Conservation (phyloP, 805 yeast species). For the Ogataea angusta region DNA sequence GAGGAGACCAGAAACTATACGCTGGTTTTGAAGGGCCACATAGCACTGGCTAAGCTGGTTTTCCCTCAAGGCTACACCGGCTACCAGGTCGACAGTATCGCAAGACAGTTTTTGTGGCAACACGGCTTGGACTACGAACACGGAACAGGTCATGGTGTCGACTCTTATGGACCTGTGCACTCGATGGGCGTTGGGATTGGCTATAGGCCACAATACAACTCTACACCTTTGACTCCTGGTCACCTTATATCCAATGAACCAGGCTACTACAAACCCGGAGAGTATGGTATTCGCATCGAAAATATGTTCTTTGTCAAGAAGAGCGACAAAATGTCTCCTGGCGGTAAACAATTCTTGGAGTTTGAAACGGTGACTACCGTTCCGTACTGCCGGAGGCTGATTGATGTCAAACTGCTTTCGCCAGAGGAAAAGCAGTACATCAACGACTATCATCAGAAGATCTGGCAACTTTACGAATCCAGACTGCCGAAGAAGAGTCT, state of each 20-base stretch:
- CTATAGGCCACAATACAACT: constrained; percentile 47
- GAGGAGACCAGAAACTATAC: constrained; percentile 52
- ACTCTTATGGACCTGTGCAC: constrained; percentile 58
- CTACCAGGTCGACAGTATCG: constrained; percentile 50
- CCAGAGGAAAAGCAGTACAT: constrained; percentile 48
- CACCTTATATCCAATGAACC: constrained; percentile 60
- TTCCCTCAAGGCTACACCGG: constrained; percentile 59
- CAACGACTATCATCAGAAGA: constrained; percentile 43
- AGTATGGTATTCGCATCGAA: constrained; percentile 56
- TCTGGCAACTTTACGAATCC: constrained; percentile 43
- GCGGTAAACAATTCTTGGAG: constrained; percentile 43
- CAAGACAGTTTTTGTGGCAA: constrained; percentile 57
- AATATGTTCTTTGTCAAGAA: constrained; percentile 48
- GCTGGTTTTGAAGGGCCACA: constrained; percentile 55
- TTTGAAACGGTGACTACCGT: constrained; percentile 58
- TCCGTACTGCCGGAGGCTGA: constrained; percentile 54
- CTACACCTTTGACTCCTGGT: constrained; percentile 45
- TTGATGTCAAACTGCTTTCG: constrained; percentile 42
- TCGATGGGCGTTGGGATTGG: constrained; percentile 66
- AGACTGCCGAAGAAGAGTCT: constrained; percentile 37
- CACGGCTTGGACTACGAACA: constrained; percentile 57
- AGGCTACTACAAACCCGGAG: constrained; percentile 58
- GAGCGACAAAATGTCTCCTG: constrained; percentile 33
- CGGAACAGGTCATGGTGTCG: constrained; percentile 66
- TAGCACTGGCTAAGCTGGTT: constrained; percentile 44